phyloP scores from a whole-genome alignment of 2,329 filamentous ascomycete species.

The Aspergillus sp. region DNA sequence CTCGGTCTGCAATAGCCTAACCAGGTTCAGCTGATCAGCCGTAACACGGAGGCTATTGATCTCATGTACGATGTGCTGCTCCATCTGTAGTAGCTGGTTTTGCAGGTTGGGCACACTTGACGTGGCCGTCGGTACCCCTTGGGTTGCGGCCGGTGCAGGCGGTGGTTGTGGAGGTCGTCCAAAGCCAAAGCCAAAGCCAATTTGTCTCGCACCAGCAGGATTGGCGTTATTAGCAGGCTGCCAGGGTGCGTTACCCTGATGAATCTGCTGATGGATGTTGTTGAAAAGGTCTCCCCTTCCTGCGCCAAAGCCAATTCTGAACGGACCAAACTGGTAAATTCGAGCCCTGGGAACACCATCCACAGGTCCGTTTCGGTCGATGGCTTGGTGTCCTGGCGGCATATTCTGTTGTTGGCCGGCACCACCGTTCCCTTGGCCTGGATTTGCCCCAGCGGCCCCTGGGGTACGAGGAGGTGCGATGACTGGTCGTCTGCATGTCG shows the following conservation, averaged over 20 bases:
- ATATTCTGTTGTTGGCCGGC: constrained; percentile 30
- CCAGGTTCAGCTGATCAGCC: constrained; percentile 66
- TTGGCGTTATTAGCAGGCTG: constrained; percentile 35
- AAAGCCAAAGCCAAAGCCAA: constrained; percentile 45
- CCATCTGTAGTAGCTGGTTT: constrained; percentile 63
- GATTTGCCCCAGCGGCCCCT: constrained; percentile 27
- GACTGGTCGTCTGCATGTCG: constrained; percentile 86
- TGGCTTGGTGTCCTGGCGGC: constrained; percentile 38
- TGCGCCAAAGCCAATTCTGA: constrained; percentile 68
- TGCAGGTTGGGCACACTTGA: constrained; percentile 46
- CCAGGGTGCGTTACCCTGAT: constrained; percentile 48
- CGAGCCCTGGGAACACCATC: constrained; percentile 52
- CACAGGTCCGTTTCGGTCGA: constrained; percentile 39
- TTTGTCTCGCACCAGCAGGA: constrained; percentile 35
- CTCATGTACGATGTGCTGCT: constrained; percentile 69
- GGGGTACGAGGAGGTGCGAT: constrained; percentile 48
- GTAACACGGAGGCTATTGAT: constrained; percentile 62
- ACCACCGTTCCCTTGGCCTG: constrained; percentile 26
- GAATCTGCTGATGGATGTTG: constrained; percentile 65
- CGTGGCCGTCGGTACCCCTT: constrained; percentile 17
- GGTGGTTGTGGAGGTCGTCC: constrained; percentile 31
- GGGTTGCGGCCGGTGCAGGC: constrained; percentile 17
- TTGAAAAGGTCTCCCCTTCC: constrained; percentile 62
- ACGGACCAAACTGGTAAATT: constrained; percentile 71
- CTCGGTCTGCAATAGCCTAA: constrained; percentile 68